A percentile compares a stretch with the other conserved stretches of the same genome.
phyloP scores from a whole-genome alignment of 2,329 filamentous ascomycete genomes.

The Myrmaecium sp. region DNA sequence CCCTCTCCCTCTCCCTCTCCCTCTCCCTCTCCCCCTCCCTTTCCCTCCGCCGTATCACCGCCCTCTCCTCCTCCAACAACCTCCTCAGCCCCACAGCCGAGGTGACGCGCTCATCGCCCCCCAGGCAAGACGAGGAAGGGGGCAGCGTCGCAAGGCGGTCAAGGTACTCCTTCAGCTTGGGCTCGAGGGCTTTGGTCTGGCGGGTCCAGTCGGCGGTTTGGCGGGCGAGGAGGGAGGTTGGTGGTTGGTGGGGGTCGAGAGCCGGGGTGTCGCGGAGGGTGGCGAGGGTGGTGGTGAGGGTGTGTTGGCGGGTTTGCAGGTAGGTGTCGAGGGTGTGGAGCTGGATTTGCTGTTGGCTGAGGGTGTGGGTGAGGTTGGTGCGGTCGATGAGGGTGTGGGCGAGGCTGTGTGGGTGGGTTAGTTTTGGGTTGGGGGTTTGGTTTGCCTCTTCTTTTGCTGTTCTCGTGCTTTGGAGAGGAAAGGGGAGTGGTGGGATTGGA shows the following conservation, averaged over 20 bases:
- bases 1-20: slow-evolving; percentile 9
- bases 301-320: slow-evolving; percentile 14
- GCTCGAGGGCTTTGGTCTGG: slow-evolving; percentile 46
- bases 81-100: neutral
- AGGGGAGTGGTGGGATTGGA: slow-evolving; percentile 2
- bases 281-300: slow-evolving; percentile 14
- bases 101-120: slow-evolving; percentile 7
- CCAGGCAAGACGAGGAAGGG: slow-evolving; percentile 8
- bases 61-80: slow-evolving; percentile 2
- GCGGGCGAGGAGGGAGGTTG: slow-evolving; percentile 39
- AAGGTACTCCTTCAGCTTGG: slow-evolving; percentile 50
- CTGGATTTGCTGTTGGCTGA: slow-evolving; percentile 15
- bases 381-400: slow-evolving; percentile 19
- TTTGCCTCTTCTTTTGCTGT: too few relatives aligned
- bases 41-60: slow-evolving; percentile 1
- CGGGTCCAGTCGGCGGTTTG: slow-evolving; percentile 61
- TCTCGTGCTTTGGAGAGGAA: neutral
- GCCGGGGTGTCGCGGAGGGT: slow-evolving; percentile 15
- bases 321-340: slow-evolving; percentile 17
- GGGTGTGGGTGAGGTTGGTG: slow-evolving; percentile 14
- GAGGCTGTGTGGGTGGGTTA: slow-evolving; percentile 6
- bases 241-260: slow-evolving; percentile 29
- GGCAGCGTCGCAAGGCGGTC: slow-evolving; percentile 24
- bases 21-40: slow-evolving; percentile 2
- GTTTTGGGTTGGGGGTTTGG: too few relatives aligned